Conservation (phyloP, 2,329 filamentous ascomycete genomes). For the Trichoderma endophyticum region DNA sequence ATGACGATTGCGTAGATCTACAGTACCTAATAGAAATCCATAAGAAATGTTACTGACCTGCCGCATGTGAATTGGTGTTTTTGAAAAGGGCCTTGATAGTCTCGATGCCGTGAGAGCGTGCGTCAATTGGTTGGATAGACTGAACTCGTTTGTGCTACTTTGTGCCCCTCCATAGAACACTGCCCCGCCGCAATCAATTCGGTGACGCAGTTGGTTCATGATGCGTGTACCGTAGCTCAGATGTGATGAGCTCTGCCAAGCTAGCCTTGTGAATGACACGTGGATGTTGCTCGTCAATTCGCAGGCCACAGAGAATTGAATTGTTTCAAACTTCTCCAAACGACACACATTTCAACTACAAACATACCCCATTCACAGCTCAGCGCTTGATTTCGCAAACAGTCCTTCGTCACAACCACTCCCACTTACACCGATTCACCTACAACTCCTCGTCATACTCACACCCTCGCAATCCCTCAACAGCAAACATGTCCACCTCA, state of each 20-base stretch:
- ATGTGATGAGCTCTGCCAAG: background rate
- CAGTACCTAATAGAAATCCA: background rate
- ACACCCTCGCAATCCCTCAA: background rate
- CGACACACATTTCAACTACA: background rate
- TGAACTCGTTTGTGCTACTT: background rate
- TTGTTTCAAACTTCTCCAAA: background rate
- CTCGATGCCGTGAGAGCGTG: background rate
- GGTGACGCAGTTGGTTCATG: background rate
- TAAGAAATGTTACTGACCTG: background rate
- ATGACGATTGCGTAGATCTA: conserved; percentile 34
- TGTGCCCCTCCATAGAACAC: background rate
- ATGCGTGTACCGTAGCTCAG: no score
- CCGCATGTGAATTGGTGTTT: background rate
- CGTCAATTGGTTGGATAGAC: background rate
- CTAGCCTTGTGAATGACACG: background rate
- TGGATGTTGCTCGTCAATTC: background rate
- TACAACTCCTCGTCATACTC: background rate
- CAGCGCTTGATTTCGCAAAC: background rate
- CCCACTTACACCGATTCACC: background rate
- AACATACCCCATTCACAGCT: no score
- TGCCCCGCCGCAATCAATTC: background rate
- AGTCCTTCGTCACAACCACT: background rate
- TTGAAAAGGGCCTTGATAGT: background rate
- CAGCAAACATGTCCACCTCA: background rate
- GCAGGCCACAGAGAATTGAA: background rate